Evolutionary conservation across 441 rosid genomes (phyloP).

Genomic region (Sinapis alba): DNA sequence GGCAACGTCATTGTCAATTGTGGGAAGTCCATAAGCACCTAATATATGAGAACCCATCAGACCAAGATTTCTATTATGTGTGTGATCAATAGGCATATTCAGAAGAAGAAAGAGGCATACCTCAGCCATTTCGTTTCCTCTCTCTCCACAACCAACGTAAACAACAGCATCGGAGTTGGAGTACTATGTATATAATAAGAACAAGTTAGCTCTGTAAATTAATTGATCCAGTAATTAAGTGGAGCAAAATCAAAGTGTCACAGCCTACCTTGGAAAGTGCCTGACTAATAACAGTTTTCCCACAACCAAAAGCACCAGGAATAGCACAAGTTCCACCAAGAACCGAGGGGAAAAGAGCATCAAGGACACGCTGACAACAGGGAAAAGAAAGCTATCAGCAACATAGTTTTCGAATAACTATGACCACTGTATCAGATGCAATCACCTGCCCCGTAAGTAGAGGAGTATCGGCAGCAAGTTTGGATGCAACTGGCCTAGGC

Average conservation of each 20-base stretch:
- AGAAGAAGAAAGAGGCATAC: constrained; percentile 46
- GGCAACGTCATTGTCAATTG: constrained; percentile 99
- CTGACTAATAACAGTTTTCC: constrained; percentile 99
- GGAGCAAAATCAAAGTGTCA: constrained; percentile 7
- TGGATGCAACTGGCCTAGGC: constrained; percentile 98
- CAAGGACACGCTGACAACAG: constrained; percentile 87
- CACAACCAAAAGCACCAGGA: constrained; percentile 99
- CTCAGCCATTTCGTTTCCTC: constrained; percentile 99
- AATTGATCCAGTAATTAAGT: neutral
- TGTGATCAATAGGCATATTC: neutral
- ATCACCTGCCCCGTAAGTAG: constrained; percentile 97
- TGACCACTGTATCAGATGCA: neutral
- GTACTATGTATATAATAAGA: constrained; percentile 63
- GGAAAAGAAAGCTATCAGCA: constrained; percentile 36
- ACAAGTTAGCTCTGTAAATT: constrained; percentile 19
- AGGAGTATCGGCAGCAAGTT: constrained; percentile 99
- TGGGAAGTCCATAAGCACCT: constrained; percentile 99
- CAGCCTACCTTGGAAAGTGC: constrained; percentile 94
- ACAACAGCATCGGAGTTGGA: constrained; percentile 98
- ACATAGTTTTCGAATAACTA: neutral
- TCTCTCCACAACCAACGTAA: constrained; percentile 98
- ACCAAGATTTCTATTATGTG: neutral
- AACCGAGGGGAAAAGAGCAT: constrained; percentile 99
- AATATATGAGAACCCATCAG: constrained; percentile 27
- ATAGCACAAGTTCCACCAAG: constrained; percentile 99